Conservation (phyloP, 805 yeast genomes). For the Kuraishia molischiana region DNA sequence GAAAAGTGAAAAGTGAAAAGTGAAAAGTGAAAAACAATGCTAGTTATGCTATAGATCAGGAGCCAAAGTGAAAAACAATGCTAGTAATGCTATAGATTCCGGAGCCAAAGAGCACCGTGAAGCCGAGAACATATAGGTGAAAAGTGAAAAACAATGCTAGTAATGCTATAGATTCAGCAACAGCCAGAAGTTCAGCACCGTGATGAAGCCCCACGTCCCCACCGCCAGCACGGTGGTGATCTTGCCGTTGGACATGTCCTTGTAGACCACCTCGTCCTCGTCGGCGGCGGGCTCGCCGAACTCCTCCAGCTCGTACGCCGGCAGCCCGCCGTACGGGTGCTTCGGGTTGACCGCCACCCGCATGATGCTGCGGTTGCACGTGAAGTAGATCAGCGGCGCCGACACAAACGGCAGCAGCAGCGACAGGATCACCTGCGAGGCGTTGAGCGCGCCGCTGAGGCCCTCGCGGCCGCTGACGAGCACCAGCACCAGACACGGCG, state of each 20-base stretch:
- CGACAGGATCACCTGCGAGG: constrained; percentile 75
- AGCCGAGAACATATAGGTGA: no score
- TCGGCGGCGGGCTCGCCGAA: constrained; percentile 1
- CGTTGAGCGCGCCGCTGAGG: constrained; percentile 61
- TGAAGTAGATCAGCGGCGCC: constrained; percentile 80
- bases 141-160: no score
- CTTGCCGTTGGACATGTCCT: constrained; percentile 66
- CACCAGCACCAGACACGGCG: constrained; percentile 77
- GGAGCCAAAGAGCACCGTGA: no score
- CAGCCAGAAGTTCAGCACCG: constrained; percentile 63
- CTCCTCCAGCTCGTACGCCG: constrained; percentile 12
- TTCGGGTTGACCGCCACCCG: constrained; percentile 14
- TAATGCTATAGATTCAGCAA: constrained; percentile 29
- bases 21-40: no score
- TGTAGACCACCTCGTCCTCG: constrained; percentile 16
- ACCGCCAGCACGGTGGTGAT: constrained; percentile 43
- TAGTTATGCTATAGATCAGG: no score
- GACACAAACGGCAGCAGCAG: constrained; percentile 77
- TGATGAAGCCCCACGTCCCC: constrained; percentile 60
- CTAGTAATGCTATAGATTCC: no score
- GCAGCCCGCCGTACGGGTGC: constrained; percentile 2
- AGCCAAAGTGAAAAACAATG: no score
- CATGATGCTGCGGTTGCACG: constrained; percentile 45
- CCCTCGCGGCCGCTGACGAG: constrained; percentile 73
- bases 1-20: no score